Evolutionary conservation across 2,329 filamentous ascomycete genomes (phyloP).

Genomic region (Talaromyces sp.): DNA sequence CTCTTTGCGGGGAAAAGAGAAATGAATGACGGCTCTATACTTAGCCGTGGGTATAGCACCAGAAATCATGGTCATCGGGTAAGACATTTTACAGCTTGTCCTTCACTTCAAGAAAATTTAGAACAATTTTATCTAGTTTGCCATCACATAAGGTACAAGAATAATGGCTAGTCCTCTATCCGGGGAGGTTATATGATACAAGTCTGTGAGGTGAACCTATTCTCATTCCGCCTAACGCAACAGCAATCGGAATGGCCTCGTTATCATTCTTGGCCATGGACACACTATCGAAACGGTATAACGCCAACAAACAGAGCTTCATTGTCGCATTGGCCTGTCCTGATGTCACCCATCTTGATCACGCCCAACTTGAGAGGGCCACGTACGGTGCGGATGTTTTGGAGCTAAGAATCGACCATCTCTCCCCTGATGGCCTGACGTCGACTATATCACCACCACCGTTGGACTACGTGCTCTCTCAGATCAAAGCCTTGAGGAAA

Average conservation of each 20-base stretch:
- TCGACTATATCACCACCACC: background rate
- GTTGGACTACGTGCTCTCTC: background rate
- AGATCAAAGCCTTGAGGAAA: background rate
- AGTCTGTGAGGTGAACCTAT: background rate
- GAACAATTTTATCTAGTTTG: background rate
- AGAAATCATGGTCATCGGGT: background rate
- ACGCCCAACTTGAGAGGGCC: background rate
- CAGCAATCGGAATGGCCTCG: background rate
- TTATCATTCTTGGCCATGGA: background rate
- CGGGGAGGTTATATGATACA: background rate
- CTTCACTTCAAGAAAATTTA: background rate
- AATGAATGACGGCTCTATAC: background rate
- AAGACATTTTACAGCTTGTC: background rate
- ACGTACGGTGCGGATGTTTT: slow-evolving; percentile 2
- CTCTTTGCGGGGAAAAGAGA: background rate
- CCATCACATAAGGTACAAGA: background rate
- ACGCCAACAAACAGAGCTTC: background rate
- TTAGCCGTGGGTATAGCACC: background rate
- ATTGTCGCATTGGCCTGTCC: background rate
- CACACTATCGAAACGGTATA: background rate
- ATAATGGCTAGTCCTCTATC: background rate
- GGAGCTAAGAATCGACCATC: slow-evolving; percentile 8
- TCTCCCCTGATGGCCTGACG: background rate
- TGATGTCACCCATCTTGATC: background rate
- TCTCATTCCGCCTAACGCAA: background rate